Conservation (phyloP, 495 filamentous ascomycete genomes). For the Hyaloscypha bicolor region DNA sequence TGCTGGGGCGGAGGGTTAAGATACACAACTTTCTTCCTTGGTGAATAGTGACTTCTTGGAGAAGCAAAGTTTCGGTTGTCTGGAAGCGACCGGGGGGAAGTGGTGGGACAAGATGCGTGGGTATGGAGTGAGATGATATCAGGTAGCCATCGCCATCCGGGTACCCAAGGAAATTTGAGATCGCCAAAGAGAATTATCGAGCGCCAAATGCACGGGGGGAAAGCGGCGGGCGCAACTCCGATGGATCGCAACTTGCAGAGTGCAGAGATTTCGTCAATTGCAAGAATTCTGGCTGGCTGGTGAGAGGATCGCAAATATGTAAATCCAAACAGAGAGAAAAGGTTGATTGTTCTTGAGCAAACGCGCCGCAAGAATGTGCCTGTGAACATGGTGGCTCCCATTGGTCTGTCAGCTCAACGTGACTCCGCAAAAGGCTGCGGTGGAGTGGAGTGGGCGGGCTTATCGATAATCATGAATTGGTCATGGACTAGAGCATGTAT, state of each 20-base stretch:
- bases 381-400: background rate
- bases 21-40: background rate
- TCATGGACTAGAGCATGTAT: too few species aligned
- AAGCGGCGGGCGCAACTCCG: background rate
- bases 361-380: slow-evolving; percentile 5
- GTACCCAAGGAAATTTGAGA: slow-evolving; percentile 12
- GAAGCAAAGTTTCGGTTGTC: background rate
- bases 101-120: background rate
- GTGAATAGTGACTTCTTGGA: background rate
- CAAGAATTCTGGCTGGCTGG: background rate
- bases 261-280: background rate
- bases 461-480: background rate
- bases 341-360: background rate
- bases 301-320: background rate
- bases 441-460: background rate
- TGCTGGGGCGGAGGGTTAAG: background rate
- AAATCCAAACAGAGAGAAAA: background rate
- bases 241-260: background rate
- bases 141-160: slow-evolving; percentile 19
- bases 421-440: slow-evolving; percentile 7
- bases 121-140: slow-evolving; percentile 7
- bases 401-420: background rate
- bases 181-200: background rate
- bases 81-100: background rate
- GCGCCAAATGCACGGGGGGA: background rate